Conservation (phyloP, 495 filamentous ascomycete species). For the Xylaria nigripes region DNA sequence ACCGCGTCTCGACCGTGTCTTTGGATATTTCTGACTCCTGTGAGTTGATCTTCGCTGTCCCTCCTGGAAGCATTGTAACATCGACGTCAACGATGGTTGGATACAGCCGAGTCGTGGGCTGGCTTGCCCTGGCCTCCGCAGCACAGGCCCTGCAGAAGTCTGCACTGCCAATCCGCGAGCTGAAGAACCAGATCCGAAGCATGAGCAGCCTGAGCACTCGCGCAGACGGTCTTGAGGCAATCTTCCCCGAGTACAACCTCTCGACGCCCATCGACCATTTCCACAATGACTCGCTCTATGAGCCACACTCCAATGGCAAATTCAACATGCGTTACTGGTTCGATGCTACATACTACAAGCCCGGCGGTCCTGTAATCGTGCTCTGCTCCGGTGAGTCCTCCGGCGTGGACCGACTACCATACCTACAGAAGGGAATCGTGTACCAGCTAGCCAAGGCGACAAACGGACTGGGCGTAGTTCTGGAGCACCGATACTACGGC, state of each 20-base stretch:
- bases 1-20: neutral
- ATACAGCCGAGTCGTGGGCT: constrained; percentile 4
- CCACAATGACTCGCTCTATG: constrained; percentile 60
- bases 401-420: constrained; percentile 49
- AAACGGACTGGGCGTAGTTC: constrained; percentile 60
- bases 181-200: constrained; percentile 11
- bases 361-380: constrained; percentile 65
- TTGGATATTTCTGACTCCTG: neutral
- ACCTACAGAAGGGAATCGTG: constrained; percentile 62
- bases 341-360: constrained; percentile 55
- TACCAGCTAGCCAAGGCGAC: constrained; percentile 54
- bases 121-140: constrained; percentile 8
- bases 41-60: neutral
- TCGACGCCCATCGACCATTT: constrained; percentile 67
- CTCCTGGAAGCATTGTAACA: constrained; percentile 2
- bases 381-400: constrained; percentile 57
- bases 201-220: constrained; percentile 9
- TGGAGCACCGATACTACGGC: constrained; percentile 72
- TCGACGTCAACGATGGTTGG: constrained; percentile 8
- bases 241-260: constrained; percentile 54
- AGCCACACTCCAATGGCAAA: constrained; percentile 52
- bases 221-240: constrained; percentile 32
- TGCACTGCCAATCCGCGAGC: constrained; percentile 10
- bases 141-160: constrained; percentile 11
- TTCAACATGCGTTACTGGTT: constrained; percentile 68